phyloP scores from a whole-genome alignment of 2,329 filamentous ascomycete species.

The Clonostachys chloroleuca region DNA sequence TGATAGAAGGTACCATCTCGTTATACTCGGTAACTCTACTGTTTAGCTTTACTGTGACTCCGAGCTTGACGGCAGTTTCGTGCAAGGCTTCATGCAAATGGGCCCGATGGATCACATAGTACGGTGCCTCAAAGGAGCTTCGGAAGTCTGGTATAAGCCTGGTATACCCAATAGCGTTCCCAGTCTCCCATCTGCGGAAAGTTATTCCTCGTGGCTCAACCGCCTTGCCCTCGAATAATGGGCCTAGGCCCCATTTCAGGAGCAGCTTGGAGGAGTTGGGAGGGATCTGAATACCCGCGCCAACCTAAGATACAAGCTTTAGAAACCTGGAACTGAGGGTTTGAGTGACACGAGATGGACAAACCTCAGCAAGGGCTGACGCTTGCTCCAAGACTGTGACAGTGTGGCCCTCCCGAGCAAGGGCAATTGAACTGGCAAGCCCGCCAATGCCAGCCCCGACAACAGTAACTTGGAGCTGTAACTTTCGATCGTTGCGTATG shows the following conservation, averaged over 20 bases:
- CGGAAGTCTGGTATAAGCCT: conserved; percentile 16
- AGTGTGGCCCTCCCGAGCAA: conserved; percentile 24
- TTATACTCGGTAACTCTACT: conserved; percentile 16
- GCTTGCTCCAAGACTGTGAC: conserved; percentile 34
- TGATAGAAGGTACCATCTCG: conserved; percentile 9
- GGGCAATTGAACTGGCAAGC: conserved; percentile 29
- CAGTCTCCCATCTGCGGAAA: conserved; percentile 21
- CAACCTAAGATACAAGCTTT: conserved; percentile 8
- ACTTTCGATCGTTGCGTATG: no score
- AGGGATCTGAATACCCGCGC: conserved; percentile 23
- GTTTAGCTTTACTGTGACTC: conserved; percentile 15
- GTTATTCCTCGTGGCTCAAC: conserved; percentile 14
- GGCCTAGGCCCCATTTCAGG: conserved; percentile 19
- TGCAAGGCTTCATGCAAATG: conserved; percentile 25
- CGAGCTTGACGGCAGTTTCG: conserved; percentile 12
- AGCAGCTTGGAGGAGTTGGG: conserved; percentile 22
- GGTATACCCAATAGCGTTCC: conserved; percentile 19
- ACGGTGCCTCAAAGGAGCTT: conserved; percentile 17
- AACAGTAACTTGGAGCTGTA: conserved; percentile 15
- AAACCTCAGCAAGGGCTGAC: conserved; percentile 28
- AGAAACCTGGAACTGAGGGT: background rate
- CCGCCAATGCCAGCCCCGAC: conserved; percentile 36
- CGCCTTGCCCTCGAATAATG: conserved; percentile 7
- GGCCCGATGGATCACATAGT: conserved; percentile 27
- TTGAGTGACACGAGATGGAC: background rate